Percentiles rank a stretch among this genome's conserved stretches.
phyloP scores from a whole-genome alignment of 805 yeast genomes.

The Yarrowia yakushimensis region DNA sequence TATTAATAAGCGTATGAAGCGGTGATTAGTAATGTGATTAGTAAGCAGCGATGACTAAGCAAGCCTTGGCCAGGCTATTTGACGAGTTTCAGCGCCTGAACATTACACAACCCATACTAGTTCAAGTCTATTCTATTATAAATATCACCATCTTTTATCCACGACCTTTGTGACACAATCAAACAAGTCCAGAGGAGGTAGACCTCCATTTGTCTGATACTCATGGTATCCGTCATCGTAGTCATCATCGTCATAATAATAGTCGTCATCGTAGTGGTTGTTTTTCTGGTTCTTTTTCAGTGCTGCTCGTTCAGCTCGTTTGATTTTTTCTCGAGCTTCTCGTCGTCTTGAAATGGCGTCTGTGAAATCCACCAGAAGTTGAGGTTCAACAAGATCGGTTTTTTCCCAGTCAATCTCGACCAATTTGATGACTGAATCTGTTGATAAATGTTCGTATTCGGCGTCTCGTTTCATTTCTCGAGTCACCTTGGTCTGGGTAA shows the following conservation, averaged over 20 bases:
- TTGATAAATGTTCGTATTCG: conserved; percentile 1
- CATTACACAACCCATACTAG: too few relatives aligned
- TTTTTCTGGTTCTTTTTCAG: not conserved
- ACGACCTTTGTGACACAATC: conserved; percentile 3
- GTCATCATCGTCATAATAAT: not conserved
- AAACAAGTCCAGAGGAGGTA: conserved; percentile 6
- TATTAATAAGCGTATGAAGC: too few relatives aligned
- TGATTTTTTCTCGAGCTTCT: not conserved
- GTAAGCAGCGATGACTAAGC: too few relatives aligned
- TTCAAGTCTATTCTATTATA: not conserved
- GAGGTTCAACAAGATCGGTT: not conserved
- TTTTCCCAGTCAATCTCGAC: conserved; percentile 17
- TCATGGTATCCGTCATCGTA: not conserved
- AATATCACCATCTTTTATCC: not conserved
- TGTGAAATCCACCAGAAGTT: not conserved
- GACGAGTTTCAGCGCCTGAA: too few relatives aligned
- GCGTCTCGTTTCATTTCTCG: not conserved
- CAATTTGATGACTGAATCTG: not conserved
- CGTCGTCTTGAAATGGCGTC: not conserved
- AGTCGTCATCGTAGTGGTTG: not conserved
- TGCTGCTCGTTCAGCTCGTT: not conserved
- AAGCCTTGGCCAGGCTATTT: too few relatives aligned
- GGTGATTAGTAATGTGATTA: too few relatives aligned
- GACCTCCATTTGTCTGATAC: not conserved
- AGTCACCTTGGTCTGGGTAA: not conserved